Percentiles rank a stretch among this genome's conserved stretches.
phyloP scores from a whole-genome alignment of 768 basidiomycete species.

The Kondoa malvinella region DNA sequence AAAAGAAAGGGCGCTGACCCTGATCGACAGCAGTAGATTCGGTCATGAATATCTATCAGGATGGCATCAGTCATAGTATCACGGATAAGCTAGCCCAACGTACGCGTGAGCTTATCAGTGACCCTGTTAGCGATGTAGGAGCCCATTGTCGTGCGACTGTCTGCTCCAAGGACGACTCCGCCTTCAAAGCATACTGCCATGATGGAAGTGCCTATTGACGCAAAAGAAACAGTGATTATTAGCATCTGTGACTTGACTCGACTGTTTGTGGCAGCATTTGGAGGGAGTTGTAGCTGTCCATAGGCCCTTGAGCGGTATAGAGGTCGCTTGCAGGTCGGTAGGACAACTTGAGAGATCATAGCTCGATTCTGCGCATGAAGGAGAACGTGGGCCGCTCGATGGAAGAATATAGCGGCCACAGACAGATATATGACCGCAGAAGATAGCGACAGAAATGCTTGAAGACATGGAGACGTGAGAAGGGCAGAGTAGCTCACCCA shows the following conservation, averaged over 20 bases:
- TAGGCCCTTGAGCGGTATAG: no score
- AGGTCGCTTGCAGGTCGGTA: no score
- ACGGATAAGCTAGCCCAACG: background rate
- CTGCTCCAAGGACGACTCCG: constrained; percentile 91
- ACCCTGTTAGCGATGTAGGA: constrained; percentile 62
- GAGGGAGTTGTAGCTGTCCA: no score
- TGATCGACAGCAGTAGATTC: constrained; percentile 96
- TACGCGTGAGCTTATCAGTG: constrained; percentile 81
- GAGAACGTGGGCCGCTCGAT: no score
- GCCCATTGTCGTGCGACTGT: constrained; percentile 8
- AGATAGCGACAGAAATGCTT: no score
- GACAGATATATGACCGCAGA: no score
- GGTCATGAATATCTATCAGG: constrained; percentile 62
- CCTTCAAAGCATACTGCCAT: constrained; percentile 95
- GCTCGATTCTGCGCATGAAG: no score
- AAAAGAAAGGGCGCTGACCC: constrained; percentile 41
- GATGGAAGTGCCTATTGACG: constrained; percentile 69
- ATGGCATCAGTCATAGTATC: background rate
- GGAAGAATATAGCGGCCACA: no score
- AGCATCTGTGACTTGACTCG: no score
- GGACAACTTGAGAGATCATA: no score
- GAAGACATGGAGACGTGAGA: constrained; percentile 7
- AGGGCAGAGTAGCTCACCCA: background rate
- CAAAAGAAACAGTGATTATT: background rate
- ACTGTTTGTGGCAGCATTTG: no score